A percentile compares a stretch with the other conserved stretches of the same genome.
These are phyloP conservation scores for Cajanus cajan DNA, from an alignment of 306 rosid species.

Conservation along the genomic window DNA sequence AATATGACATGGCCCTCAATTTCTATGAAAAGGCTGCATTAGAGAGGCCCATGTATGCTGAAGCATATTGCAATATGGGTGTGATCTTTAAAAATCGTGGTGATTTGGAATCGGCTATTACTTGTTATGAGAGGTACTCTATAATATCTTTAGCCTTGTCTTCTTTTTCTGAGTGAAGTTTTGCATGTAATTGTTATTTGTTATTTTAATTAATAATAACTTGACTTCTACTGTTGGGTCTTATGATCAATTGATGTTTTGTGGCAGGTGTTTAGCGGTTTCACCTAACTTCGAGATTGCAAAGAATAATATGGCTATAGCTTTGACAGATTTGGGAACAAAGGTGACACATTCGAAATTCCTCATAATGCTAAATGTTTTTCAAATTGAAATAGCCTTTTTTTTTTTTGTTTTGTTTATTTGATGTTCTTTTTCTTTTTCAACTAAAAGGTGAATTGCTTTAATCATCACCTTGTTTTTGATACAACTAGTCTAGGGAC, in stretches of 20 bases:
- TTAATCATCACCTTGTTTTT: background rate
- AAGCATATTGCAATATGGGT: conserved; percentile 99
- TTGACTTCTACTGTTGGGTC: conserved; percentile 9
- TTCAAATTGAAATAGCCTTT: background rate
- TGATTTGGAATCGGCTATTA: conserved; percentile 92
- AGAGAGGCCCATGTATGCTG: conserved; percentile 99
- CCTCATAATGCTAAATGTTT: background rate
- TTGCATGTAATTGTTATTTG: conserved; percentile 3
- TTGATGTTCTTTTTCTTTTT: background rate
- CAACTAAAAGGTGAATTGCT: background rate
- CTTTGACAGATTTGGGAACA: conserved; percentile 98
- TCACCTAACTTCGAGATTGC: conserved; percentile 99
- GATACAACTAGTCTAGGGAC: background rate
- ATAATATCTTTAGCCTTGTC: background rate
- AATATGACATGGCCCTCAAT: conserved; percentile 87
- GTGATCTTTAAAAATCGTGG: conserved; percentile 94
- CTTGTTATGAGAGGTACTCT: conserved; percentile 94
- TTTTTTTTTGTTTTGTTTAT: background rate
- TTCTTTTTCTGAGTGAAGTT: conserved; percentile 11
- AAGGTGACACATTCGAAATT: conserved; percentile 55
- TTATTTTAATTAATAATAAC: background rate
- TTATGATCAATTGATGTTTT: conserved; percentile 30
- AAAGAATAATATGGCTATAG: conserved; percentile 98
- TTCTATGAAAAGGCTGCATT: conserved; percentile 96
- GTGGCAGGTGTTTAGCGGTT: conserved; percentile 89